A percentile compares a stretch with the other conserved stretches of the same genome.
Conservation (phyloP, 441 rosid genomes). For the Capsella rubella region DNA sequence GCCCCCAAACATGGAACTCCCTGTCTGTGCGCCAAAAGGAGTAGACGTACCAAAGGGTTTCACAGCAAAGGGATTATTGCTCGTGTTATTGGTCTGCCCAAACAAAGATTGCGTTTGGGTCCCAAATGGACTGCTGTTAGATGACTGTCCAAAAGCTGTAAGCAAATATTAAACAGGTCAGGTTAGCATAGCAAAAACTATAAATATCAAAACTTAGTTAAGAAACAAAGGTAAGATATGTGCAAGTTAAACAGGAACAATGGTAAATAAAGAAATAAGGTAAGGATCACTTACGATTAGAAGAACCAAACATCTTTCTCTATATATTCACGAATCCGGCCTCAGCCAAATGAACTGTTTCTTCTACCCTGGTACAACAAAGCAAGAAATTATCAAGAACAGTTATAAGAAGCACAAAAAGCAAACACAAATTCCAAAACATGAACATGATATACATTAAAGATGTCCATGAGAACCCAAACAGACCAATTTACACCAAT, state of each 20-base stretch:
- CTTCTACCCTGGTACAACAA: constrained; percentile 21
- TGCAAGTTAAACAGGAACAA: neutral
- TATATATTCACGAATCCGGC: constrained; percentile 26
- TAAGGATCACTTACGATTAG: constrained; percentile 55
- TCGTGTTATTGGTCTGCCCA: constrained; percentile 73
- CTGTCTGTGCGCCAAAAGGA: constrained; percentile 84
- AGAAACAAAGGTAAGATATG: neutral
- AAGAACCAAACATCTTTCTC: constrained; percentile 68
- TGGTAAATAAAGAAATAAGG: neutral
- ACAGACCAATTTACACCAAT: neutral
- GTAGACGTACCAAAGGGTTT: constrained; percentile 75
- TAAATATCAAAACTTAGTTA: neutral
- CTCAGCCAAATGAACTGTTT: constrained; percentile 20
- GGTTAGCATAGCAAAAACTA: constrained; percentile 11
- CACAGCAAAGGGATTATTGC: constrained; percentile 81
- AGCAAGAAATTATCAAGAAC: neutral
- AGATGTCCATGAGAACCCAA: neutral
- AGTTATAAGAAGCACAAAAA: neutral
- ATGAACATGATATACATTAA: neutral
- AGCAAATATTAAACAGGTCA: constrained; percentile 29
- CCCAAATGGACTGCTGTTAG: constrained; percentile 70
- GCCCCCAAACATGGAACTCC: constrained; percentile 80
- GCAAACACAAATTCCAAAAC: neutral
- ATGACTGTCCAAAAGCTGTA: constrained; percentile 93
- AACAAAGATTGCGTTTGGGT: constrained; percentile 74